phyloP scores from a whole-genome alignment of 345 rosid species.

The Dipteronia dyeriana region DNA sequence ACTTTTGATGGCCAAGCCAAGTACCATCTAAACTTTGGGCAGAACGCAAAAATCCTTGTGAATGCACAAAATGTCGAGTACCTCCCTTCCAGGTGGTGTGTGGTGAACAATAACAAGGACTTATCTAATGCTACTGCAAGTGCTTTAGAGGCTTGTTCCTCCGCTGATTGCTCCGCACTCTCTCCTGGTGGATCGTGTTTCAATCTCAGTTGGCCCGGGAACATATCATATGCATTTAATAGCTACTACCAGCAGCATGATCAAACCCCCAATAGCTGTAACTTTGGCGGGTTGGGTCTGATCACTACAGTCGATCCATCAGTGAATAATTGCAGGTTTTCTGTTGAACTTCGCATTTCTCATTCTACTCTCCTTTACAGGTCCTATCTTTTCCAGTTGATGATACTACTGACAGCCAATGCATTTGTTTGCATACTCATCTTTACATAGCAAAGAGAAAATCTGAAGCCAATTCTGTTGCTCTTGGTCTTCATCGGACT shows the following conservation, averaged over 20 bases:
- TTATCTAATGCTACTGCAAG: conserved; percentile 67
- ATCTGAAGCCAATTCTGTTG: background rate
- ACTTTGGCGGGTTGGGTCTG: conserved; percentile 85
- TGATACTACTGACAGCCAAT: conserved; percentile 19
- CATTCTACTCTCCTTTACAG: conserved; percentile 30
- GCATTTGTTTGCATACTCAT: conserved; percentile 2
- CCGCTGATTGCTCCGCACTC: conserved; percentile 68
- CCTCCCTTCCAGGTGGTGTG: conserved; percentile 87
- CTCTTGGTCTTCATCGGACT: conserved; percentile 12
- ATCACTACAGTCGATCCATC: conserved; percentile 89
- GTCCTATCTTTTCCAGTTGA: conserved; percentile 20
- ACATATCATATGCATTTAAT: conserved; percentile 83
- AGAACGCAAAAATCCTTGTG: conserved; percentile 48
- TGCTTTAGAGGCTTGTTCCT: conserved; percentile 64
- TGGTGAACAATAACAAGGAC: conserved; percentile 68
- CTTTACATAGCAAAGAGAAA: conserved; percentile 10
- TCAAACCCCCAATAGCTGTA: conserved; percentile 71
- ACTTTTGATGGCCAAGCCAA: conserved; percentile 96
- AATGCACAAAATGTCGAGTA: conserved; percentile 74
- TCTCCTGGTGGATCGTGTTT: conserved; percentile 80
- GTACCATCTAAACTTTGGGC: conserved; percentile 59
- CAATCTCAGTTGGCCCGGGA: conserved; percentile 72
- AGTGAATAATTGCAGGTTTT: conserved; percentile 55
- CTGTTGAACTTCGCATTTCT: conserved; percentile 57
- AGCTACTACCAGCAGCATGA: conserved; percentile 85